Base-by-base conservation (phyloP, 768 basidiomycete species). In the Lanmaoa pseudosensibilis region DNA sequence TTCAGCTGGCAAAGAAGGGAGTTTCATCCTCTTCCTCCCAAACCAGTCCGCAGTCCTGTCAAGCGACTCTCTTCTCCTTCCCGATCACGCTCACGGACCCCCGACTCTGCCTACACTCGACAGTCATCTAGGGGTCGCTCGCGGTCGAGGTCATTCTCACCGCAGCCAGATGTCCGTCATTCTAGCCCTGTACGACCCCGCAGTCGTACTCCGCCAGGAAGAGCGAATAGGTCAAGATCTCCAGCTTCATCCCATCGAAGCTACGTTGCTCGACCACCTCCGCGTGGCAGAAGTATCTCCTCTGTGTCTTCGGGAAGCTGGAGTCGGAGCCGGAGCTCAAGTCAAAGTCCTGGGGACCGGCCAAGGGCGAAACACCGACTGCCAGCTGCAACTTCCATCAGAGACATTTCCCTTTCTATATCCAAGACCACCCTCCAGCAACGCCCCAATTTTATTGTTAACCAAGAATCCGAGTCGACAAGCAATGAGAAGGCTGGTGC, bases 1-100 rank as follows among this genome's bases (percentile, higher is more conserved):
- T 62, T 10, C 61, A 91, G 88, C 64, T 90, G 88, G 88, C 83
- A 82, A 44, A 78, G 80, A 65, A 78, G 88, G 50, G 86, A 88
- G 41, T 69, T 69, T 43, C 69, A 76, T 45, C 68, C 70, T 4
- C 69, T 76, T 2, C 69, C 78, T 69, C 76, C 73, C 73, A 76
- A 71, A 55, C 72, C 56, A 62, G 63, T 66, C 56, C 68, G 69
- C 51, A 72, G 70, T 44, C 61, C 72, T 50, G 64, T 73, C 52
- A 74, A 80, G 58, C 77, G 71, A 52, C 76, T 62, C 21, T 78
- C 77, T 46, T 82, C 82, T 38, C 67, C 66, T 34, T 83, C 78
- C 9, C 71, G 70, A 54, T 79, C 88, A 27, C 82, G 77, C 33
- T 90, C 86, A 11, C 69, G 69, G 13, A 77, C 79, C 25, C 82